These are phyloP conservation scores for Linum trigynum DNA, from an alignment of 345 rosid genomes.

Conservation along the genomic window DNA sequence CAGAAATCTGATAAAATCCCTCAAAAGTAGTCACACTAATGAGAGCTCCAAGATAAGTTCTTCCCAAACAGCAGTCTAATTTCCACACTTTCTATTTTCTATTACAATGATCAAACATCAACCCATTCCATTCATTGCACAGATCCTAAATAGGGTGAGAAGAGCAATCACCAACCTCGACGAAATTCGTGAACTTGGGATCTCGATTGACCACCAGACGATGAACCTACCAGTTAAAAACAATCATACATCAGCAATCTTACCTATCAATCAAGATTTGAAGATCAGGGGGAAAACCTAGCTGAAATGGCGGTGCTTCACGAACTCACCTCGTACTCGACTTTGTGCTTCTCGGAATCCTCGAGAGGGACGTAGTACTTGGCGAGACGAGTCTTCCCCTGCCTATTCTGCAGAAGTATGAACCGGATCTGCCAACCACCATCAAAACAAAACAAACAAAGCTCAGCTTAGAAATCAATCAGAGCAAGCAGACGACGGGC, in stretches of 20 bases:
- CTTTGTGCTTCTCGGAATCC: constrained; percentile 95
- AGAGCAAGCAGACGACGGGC: neutral
- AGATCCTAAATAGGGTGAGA: neutral
- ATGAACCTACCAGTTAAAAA: constrained; percentile 49
- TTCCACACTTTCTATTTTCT: neutral
- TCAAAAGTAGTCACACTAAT: neutral
- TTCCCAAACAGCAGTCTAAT: neutral
- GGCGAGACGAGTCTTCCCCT: constrained; percentile 99
- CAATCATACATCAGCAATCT: neutral
- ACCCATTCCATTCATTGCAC: neutral
- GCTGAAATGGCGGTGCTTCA: neutral
- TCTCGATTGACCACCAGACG: constrained; percentile 93
- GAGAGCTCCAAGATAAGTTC: neutral
- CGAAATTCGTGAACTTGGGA: constrained; percentile 89
- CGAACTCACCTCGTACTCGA: constrained; percentile 77
- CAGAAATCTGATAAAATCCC: neutral
- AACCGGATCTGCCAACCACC: constrained; percentile 73
- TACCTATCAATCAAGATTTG: neutral
- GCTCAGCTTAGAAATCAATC: neutral
- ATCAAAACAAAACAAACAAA: neutral
- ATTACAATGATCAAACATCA: no score
- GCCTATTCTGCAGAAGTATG: constrained; percentile 92
- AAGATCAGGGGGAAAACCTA: neutral
- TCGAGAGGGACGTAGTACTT: constrained; percentile 96
- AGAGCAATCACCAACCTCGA: constrained; percentile 52